A percentile compares a stretch with the other conserved stretches of the same genome.
These are phyloP conservation scores for Hyaloperonospora brassicae DNA, from an alignment of 352 stramenopile species.

Conservation along the genomic window DNA sequence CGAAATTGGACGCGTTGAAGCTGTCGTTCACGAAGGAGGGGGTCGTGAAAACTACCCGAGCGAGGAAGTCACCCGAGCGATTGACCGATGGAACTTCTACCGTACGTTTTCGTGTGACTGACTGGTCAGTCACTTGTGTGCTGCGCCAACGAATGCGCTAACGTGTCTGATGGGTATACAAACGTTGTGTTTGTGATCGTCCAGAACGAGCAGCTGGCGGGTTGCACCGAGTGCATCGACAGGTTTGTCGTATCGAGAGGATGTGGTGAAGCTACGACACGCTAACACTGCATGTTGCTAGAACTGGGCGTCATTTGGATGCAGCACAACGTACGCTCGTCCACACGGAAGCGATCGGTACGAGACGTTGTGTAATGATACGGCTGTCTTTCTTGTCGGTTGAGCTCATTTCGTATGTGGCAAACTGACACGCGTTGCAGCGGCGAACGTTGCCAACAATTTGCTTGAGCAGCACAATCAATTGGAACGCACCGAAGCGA, in stretches of 20 bases:
- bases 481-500: conserved; percentile 48
- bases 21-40: conserved; percentile 53
- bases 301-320: conserved; percentile 59
- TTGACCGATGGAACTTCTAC: conserved; percentile 18
- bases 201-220: conserved; percentile 40
- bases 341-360: conserved; percentile 65
- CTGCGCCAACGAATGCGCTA: neutral
- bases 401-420: neutral
- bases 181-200: neutral
- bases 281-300: conserved; percentile 14
- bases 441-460: conserved; percentile 62
- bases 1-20: conserved; percentile 39
- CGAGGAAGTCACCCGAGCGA: conserved; percentile 13
- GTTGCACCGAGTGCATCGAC: conserved; percentile 37
- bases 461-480: conserved; percentile 61
- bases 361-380: neutral
- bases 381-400: neutral
- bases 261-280: neutral
- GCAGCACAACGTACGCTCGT: conserved; percentile 65
- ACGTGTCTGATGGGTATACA: neutral
- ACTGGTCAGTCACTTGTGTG: neutral
- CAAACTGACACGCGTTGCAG: conserved; percentile 14
- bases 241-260: conserved; percentile 16
- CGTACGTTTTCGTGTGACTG: conserved; percentile 4
- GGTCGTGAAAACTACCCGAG: conserved; percentile 38